Percentiles rank a stretch among this genome's conserved stretches.
These are phyloP conservation scores for Penicillium roqueforti DNA, from an alignment of 495 filamentous ascomycete genomes.

Conservation along the genomic window DNA sequence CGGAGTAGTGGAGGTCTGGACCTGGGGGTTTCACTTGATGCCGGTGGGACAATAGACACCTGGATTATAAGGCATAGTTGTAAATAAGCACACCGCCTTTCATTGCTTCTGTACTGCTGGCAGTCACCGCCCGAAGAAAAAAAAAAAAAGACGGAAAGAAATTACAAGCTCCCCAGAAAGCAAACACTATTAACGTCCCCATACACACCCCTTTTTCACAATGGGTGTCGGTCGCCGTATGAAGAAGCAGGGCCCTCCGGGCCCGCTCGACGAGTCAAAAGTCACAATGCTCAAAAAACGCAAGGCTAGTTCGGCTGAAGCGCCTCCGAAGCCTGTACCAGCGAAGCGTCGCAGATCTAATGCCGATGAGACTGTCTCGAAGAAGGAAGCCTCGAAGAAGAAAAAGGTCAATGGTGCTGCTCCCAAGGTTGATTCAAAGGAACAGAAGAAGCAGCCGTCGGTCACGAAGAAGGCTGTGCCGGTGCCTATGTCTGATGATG, in stretches of 20 bases:
- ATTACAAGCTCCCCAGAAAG: slow-evolving; percentile 9
- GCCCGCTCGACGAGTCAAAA: slow-evolving; percentile 73
- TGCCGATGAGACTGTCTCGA: slow-evolving; percentile 30
- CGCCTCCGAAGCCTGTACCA: slow-evolving; percentile 33
- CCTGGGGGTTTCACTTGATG: background rate
- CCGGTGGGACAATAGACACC: background rate
- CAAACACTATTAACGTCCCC: slow-evolving; percentile 13
- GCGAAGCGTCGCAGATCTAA: slow-evolving; percentile 61
- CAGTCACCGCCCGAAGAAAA: slow-evolving; percentile 33
- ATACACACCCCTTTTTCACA: slow-evolving; percentile 33
- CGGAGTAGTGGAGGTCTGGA: background rate
- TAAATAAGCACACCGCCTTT: slow-evolving; percentile 29
- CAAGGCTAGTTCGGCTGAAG: slow-evolving; percentile 58
- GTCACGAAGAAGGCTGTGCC: slow-evolving; percentile 36
- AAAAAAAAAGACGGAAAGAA: slow-evolving; percentile 34
- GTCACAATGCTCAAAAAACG: slow-evolving; percentile 70
- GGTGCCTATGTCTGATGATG: slow-evolving; percentile 46
- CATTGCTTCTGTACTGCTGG: slow-evolving; percentile 23
- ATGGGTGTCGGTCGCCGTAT: slow-evolving; percentile 92
- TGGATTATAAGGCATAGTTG: slow-evolving; percentile 2
- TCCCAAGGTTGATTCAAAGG: slow-evolving; percentile 18
- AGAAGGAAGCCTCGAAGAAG: slow-evolving; percentile 21
- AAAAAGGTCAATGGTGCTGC: slow-evolving; percentile 7
- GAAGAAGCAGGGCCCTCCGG: slow-evolving; percentile 89
- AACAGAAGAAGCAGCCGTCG: slow-evolving; percentile 32